These are phyloP conservation scores for Cladophialophora exuberans DNA, from an alignment of 2,329 filamentous ascomycete genomes.

Conservation along the genomic window DNA sequence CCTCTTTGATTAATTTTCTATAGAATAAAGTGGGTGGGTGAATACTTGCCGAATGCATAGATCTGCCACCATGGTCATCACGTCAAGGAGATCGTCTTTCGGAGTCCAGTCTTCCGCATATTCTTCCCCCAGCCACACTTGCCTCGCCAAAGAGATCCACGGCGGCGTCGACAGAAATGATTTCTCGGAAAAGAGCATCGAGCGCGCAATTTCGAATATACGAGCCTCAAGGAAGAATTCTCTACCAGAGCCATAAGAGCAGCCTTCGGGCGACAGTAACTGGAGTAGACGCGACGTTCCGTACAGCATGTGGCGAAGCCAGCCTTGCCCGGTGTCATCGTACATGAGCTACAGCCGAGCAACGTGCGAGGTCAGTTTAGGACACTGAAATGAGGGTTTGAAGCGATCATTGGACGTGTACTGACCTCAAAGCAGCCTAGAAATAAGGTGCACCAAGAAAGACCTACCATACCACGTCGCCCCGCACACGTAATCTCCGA, in stretches of 20 bases:
- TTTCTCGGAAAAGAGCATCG: constrained; percentile 1
- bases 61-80: neutral
- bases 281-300: constrained; percentile 9
- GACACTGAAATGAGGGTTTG: too few relatives aligned
- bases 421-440: neutral
- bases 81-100: neutral
- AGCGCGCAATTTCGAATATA: constrained; percentile 8
- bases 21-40: too few relatives aligned
- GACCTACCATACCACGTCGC: neutral
- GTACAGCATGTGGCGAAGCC: constrained; percentile 9
- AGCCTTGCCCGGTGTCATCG: constrained; percentile 3
- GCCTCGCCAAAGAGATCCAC: neutral
- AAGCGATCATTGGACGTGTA: too few relatives aligned
- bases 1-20: too few relatives aligned
- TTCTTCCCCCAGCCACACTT: neutral
- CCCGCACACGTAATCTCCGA: neutral
- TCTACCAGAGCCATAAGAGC: neutral
- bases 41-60: neutral
- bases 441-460: neutral
- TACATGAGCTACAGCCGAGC: constrained; percentile 8
- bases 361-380: too few relatives aligned
- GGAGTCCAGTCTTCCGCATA: neutral
- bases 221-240: constrained; percentile 5
- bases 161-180: neutral
- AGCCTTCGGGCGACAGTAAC: neutral